Percentiles rank a stretch among this genome's conserved stretches.
Conservation (phyloP, 2,329 filamentous ascomycete species). For the Berkeleyomyces basicola region DNA sequence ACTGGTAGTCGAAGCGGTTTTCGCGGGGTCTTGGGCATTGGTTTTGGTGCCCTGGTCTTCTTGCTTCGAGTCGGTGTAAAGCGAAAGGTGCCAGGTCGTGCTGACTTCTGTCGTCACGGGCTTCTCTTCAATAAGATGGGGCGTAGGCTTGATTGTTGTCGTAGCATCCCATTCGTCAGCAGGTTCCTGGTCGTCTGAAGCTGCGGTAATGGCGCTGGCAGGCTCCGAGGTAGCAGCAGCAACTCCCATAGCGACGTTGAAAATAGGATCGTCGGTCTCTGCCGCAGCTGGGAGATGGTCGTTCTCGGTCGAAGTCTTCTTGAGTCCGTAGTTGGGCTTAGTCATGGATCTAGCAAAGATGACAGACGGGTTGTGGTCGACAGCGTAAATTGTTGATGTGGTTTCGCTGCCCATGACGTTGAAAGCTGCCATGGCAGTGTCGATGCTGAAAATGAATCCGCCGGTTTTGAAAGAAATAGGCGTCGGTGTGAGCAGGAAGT, state of each 20-base stretch:
- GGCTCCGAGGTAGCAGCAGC: neutral
- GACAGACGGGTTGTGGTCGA: slow-evolving; percentile 38
- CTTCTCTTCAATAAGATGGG: neutral
- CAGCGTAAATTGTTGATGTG: slow-evolving; percentile 32
- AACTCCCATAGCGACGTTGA: slow-evolving; percentile 1
- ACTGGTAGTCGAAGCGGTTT: slow-evolving; percentile 5
- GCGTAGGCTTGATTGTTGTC: neutral
- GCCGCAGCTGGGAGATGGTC: slow-evolving; percentile 4
- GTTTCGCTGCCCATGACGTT: slow-evolving; percentile 14
- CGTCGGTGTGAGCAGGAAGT: slow-evolving; percentile 12
- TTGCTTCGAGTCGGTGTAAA: neutral
- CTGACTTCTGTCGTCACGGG: neutral
- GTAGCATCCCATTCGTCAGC: neutral
- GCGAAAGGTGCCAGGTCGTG: neutral
- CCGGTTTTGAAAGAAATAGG: slow-evolving; percentile 10
- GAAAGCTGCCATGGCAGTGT: slow-evolving; percentile 2
- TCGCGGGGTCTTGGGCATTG: neutral
- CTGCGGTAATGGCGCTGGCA: neutral
- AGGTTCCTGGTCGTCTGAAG: neutral
- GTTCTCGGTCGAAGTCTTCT: neutral
- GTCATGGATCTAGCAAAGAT: slow-evolving; percentile 23
- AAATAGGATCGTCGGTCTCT: neutral
- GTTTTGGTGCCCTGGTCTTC: neutral
- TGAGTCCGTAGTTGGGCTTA: slow-evolving; percentile 24
- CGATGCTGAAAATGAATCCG: slow-evolving; percentile 10